These are phyloP conservation scores for Lathyrus sativus DNA, from an alignment of 306 rosid species.

Conservation along the genomic window DNA sequence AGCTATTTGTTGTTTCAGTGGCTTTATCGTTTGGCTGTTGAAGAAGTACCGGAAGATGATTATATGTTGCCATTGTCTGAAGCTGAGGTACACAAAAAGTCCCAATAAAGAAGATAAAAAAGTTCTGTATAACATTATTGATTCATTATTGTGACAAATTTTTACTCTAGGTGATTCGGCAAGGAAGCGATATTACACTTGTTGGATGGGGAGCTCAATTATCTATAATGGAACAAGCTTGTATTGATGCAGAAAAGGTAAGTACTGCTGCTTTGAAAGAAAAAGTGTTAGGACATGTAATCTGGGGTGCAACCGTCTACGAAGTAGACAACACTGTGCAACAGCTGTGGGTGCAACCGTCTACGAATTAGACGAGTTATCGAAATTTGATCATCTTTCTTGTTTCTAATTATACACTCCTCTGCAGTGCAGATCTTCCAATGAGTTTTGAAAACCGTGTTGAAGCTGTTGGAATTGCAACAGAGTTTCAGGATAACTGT, in stretches of 20 bases:
- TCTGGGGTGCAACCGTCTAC: no score
- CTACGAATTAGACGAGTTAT: no score
- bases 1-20: conserved; percentile 57
- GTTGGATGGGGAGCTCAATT: conserved; percentile 99
- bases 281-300: conserved; percentile 23
- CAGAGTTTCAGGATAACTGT: no score
- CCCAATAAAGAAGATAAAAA: conserved; percentile 15
- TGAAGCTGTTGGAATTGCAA: no score
- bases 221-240: conserved; percentile 89
- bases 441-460: no score
- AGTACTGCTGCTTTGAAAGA: conserved; percentile 30
- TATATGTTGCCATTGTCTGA: conserved; percentile 86
- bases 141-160: conserved; percentile 8
- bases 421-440: no score
- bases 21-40: conserved; percentile 95
- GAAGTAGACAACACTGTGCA: no score
- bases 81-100: conserved; percentile 72
- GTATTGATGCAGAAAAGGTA: conserved; percentile 86
- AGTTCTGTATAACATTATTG: conserved; percentile 15
- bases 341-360: no score
- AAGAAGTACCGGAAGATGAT: conserved; percentile 92
- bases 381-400: no score
- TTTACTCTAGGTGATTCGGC: conserved; percentile 62
- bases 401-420: no score
- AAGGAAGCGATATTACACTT: conserved; percentile 86